Evolutionary conservation across 805 yeast species (phyloP).

Genomic region (Kodamaea neixiangensis): DNA sequence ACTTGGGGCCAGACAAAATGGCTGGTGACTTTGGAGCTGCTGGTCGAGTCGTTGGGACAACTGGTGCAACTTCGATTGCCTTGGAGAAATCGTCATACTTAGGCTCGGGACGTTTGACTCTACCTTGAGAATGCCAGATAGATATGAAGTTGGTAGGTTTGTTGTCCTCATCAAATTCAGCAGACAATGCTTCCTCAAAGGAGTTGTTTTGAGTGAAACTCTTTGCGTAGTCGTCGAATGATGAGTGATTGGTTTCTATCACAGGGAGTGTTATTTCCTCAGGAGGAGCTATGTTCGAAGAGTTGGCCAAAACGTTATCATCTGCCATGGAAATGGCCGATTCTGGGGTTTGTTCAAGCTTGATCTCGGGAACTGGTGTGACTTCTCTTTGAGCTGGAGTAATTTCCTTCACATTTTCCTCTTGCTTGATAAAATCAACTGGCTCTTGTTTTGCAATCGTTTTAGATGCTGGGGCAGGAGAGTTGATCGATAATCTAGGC

Average conservation of each 20-base stretch:
- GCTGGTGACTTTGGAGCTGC: background rate
- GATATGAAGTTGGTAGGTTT: constrained; percentile 33
- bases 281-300: constrained; percentile 42
- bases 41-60: background rate
- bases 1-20: constrained; percentile 6
- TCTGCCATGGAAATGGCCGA: constrained; percentile 1
- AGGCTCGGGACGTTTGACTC: constrained; percentile 2
- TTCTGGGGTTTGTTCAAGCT: background rate
- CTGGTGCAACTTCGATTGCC: background rate
- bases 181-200: constrained; percentile 43
- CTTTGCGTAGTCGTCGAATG: constrained; percentile 35
- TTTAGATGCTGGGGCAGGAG: background rate
- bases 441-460: background rate
- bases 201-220: constrained; percentile 29
- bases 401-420: no score
- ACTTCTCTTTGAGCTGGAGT: no score
- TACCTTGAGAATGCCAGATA: constrained; percentile 43
- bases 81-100: background rate
- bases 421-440: background rate
- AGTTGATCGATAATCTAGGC: background rate
- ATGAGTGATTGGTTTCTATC: constrained; percentile 42
- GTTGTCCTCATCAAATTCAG: constrained; percentile 39
- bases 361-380: background rate
- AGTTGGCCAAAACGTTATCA: constrained; percentile 38
- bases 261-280: constrained; percentile 38